phyloP scores from a whole-genome alignment of 306 rosid genomes.

The Carpinus viminea region DNA sequence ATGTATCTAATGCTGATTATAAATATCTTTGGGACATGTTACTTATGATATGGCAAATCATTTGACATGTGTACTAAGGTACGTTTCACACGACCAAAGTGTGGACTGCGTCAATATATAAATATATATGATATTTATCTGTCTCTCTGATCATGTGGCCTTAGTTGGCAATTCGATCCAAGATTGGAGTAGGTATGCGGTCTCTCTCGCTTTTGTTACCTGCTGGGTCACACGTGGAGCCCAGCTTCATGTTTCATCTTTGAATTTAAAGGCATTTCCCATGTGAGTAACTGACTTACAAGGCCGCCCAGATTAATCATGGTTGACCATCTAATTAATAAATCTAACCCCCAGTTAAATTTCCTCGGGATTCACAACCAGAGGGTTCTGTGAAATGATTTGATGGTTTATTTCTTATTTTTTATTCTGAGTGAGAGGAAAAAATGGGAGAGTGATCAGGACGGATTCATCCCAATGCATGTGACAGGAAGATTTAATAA shows the following conservation, averaged over 20 bases:
- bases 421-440: too few species aligned
- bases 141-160: conserved; percentile 28
- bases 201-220: conserved; percentile 1
- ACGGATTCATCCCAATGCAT: too few species aligned
- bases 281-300: not conserved
- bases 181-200: conserved; percentile 2
- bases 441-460: too few species aligned
- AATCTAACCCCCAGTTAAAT: too few species aligned
- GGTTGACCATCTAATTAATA: too few species aligned
- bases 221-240: conserved; percentile 32
- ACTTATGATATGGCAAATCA: not conserved
- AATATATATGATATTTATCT: not conserved
- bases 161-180: not conserved
- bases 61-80: conserved; percentile 23
- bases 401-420: too few species aligned
- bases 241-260: conserved; percentile 28
- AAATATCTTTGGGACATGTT: not conserved
- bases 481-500: too few species aligned
- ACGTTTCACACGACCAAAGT: not conserved
- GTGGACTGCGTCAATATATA: conserved; percentile 36
- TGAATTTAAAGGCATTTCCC: not conserved
- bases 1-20: not conserved
- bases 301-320: too few species aligned
- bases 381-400: too few species aligned
- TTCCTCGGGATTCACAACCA: too few species aligned